Evolutionary conservation across 176 grass and related monocot species (phyloP).

Genomic region (Alloteropsis semialata): DNA sequence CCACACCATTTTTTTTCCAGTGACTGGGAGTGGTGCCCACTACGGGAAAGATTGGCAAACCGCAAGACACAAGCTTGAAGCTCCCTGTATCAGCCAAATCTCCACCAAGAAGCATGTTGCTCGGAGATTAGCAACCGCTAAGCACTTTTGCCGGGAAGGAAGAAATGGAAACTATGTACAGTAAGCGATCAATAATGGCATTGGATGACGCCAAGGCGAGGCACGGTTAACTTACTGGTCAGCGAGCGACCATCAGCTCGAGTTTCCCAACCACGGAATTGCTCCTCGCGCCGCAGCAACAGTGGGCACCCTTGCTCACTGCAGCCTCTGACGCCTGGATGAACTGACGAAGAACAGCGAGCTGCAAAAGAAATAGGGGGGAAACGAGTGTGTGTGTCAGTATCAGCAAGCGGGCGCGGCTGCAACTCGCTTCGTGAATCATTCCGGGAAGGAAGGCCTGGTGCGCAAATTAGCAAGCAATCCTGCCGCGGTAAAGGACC

Average conservation of each 20-base stretch:
- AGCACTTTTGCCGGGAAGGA: background rate
- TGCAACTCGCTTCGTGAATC: background rate
- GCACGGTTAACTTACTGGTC: conserved; percentile 17
- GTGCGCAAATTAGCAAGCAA: background rate
- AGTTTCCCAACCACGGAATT: background rate
- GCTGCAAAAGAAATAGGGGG: background rate
- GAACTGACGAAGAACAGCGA: conserved; percentile 25
- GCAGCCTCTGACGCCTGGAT: conserved; percentile 9
- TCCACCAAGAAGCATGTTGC: background rate
- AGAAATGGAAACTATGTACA: background rate
- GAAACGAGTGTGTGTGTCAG: background rate
- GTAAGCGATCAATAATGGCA: conserved; percentile 7
- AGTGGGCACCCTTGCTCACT: conserved; percentile 17
- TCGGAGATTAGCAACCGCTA: background rate
- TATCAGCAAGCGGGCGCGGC: background rate
- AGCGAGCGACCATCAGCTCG: conserved; percentile 7
- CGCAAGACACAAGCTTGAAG: background rate
- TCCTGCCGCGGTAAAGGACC: background rate
- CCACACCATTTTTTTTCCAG: background rate
- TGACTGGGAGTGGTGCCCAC: background rate
- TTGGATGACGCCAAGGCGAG: background rate
- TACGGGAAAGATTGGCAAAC: background rate
- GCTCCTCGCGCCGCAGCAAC: conserved; percentile 21
- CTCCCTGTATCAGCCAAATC: background rate
- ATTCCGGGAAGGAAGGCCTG: background rate